Evolutionary conservation across 345 rosid species (phyloP), one percentile per base, ranked within the genome.

Genomic region (Brassica juncea): DNA sequence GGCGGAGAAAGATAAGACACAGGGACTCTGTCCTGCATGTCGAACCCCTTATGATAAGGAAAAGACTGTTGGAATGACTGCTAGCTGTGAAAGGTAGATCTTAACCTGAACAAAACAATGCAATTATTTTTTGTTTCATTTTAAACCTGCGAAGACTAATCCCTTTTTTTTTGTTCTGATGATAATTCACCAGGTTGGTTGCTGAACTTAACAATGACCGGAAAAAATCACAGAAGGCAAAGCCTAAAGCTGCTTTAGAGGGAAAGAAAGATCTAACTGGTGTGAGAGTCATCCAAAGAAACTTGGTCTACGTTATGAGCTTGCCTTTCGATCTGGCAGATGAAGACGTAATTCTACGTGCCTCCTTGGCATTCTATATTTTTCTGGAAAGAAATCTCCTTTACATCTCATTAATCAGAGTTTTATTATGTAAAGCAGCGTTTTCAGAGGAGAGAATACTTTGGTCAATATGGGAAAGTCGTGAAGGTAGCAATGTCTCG

Each of bases 21-120:
- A 90, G 74, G 97, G 99, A 63, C 89, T 88, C 16, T 94, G 99
- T 82, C 99, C 99, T 5, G 99, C 99, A 27, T 94, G 99, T 58
- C 98, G 98, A 55, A 32, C 82, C 28, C 82, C 92, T 32, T 94
- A 94, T 85, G 97, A 94, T 88, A 94, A 94, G 84, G 95, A 92
- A 78, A 94, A 87, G 86, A 88, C 92, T 75, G 97, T 91, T 39
- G 98, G 94, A 66, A 91, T 80, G 87, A 90, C 91, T 64, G 81
- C 88, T 71, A 85, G 72, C 66, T 89, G 94, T 68, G 99, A 90
- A 85, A 94, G 97, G 99, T 94, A 19, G 35, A 28, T 55, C 25
- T 35, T 42, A 72, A 37, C 59, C 59, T 27, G 23, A 39, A 42
- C 12, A 9, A 28, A 55, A 37, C 9, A 37, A 37, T 8, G 10